phyloP scores from a whole-genome alignment of 139 green algal genomes.

The Picochlorum sp. region DNA sequence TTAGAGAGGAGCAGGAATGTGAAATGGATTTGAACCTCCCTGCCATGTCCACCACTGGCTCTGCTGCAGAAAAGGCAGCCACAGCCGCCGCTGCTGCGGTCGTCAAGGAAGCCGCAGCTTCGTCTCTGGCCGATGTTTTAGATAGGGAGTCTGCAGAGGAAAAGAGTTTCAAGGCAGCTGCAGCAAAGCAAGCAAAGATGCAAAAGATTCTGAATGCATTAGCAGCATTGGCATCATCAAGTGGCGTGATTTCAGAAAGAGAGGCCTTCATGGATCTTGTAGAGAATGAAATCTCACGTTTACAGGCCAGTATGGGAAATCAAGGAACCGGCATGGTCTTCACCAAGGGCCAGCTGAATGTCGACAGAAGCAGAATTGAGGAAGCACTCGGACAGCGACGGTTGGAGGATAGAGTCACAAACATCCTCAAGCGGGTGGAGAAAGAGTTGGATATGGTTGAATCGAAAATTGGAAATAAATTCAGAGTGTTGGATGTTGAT shows the following conservation, averaged over 20 bases:
- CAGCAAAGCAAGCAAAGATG: conserved; percentile 43
- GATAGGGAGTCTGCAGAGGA: conserved; percentile 48
- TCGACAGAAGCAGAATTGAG: conserved; percentile 25
- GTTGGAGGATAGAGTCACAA: conserved; percentile 52
- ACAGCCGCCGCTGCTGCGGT: conserved; percentile 38
- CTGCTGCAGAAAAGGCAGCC: conserved; percentile 31
- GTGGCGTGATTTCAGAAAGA: conserved; percentile 64
- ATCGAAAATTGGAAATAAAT: conserved; percentile 44
- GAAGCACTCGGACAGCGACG: conserved; percentile 37
- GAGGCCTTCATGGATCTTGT: conserved; percentile 78
- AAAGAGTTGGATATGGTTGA: conserved; percentile 73
- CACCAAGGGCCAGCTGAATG: conserved; percentile 14
- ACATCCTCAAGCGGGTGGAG: conserved; percentile 68
- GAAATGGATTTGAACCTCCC: conserved; percentile 11
- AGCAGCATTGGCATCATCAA: conserved; percentile 35
- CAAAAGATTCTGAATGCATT: conserved; percentile 42
- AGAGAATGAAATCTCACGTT: conserved; percentile 56
- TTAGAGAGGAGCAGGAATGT: conserved; percentile 53
- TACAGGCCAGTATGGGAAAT: conserved; percentile 32
- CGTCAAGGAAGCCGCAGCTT: conserved; percentile 40
- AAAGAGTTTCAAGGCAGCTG: conserved; percentile 30
- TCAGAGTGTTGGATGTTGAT: conserved; percentile 70
- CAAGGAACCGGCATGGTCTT: conserved; percentile 42
- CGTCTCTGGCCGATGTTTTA: conserved; percentile 26
- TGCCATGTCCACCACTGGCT: conserved; percentile 16